Conservation (phyloP, 2,329 filamentous ascomycete genomes). For the Cladosporium halotolerans region DNA sequence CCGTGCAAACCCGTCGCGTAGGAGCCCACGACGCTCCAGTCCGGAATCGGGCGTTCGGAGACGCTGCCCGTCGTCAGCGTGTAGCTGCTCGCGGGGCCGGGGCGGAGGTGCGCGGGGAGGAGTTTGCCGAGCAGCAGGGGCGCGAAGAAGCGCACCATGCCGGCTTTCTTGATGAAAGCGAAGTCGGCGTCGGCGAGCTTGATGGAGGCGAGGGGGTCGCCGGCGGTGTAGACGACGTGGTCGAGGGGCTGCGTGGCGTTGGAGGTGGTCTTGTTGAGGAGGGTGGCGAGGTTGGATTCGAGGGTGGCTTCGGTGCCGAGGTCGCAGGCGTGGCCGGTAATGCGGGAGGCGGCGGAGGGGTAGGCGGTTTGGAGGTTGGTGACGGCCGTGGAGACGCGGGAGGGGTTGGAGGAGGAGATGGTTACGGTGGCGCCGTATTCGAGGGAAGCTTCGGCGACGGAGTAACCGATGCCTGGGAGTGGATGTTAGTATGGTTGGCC, state of each 20-base stretch:
- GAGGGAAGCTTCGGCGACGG: conserved; percentile 52
- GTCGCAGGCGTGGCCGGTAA: conserved; percentile 44
- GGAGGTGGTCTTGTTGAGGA: conserved; percentile 37
- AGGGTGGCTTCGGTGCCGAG: conserved; percentile 42
- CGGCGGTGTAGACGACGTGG: conserved; percentile 55
- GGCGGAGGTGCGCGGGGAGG: conserved; percentile 39
- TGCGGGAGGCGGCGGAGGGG: conserved; percentile 33
- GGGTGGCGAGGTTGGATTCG: conserved; percentile 41
- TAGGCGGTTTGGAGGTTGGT: conserved; percentile 39
- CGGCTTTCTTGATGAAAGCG: conserved; percentile 34
- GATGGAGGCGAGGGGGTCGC: conserved; percentile 38
- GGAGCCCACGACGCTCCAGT: conserved; percentile 46
- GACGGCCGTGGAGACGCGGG: conserved; percentile 45
- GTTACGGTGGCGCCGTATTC: conserved; percentile 51
- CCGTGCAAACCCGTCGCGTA: conserved; percentile 48
- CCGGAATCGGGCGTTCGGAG: conserved; percentile 45
- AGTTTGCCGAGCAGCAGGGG: conserved; percentile 50
- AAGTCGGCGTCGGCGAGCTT: conserved; percentile 39
- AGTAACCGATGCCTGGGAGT: conserved; percentile 55
- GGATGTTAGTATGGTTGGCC: background rate
- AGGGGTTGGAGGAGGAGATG: conserved; percentile 53
- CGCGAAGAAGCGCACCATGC: conserved; percentile 47
- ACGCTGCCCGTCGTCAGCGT: conserved; percentile 52
- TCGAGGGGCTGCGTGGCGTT: conserved; percentile 38
- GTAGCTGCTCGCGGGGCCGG: conserved; percentile 42